Conservation (phyloP, 2,329 filamentous ascomycete genomes). For the Mycogone perniciosa region DNA sequence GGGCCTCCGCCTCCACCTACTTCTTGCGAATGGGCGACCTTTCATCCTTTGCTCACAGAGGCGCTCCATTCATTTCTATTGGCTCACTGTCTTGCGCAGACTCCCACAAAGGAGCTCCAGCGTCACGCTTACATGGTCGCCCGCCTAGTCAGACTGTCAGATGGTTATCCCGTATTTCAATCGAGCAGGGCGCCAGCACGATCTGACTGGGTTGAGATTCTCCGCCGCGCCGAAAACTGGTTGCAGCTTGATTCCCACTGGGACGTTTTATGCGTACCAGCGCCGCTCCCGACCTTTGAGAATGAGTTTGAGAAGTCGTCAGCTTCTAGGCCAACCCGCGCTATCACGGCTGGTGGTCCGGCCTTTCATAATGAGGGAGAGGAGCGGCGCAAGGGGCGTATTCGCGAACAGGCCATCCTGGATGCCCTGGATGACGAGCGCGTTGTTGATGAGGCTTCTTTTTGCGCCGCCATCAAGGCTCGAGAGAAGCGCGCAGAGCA, state of each 20-base stretch:
- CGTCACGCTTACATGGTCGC: slow-evolving; percentile 80
- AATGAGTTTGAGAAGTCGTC: slow-evolving; percentile 11
- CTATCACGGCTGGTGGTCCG: slow-evolving; percentile 14
- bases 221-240: slow-evolving; percentile 64
- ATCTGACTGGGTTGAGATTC: slow-evolving; percentile 73
- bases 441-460: slow-evolving; percentile 59
- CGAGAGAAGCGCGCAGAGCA: slow-evolving; percentile 53
- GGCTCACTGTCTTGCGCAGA: slow-evolving; percentile 73
- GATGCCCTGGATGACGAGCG: slow-evolving; percentile 63
- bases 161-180: slow-evolving; percentile 78
- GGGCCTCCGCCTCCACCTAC: slow-evolving; percentile 28
- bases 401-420: slow-evolving; percentile 59
- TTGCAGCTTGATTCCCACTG: slow-evolving; percentile 58
- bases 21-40: slow-evolving; percentile 46
- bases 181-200: slow-evolving; percentile 63
- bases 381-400: slow-evolving; percentile 50
- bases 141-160: slow-evolving; percentile 63
- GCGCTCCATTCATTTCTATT: slow-evolving; percentile 72
- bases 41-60: slow-evolving; percentile 74
- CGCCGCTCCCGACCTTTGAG: slow-evolving; percentile 40
- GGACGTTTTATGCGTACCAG: slow-evolving; percentile 63
- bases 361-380: slow-evolving; percentile 25
- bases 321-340: slow-evolving; percentile 23
- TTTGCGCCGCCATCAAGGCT: slow-evolving; percentile 56
- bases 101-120: slow-evolving; percentile 67